Base-by-base conservation (phyloP, 352 stramenopile species). In the Phytophthora litchii region DNA sequence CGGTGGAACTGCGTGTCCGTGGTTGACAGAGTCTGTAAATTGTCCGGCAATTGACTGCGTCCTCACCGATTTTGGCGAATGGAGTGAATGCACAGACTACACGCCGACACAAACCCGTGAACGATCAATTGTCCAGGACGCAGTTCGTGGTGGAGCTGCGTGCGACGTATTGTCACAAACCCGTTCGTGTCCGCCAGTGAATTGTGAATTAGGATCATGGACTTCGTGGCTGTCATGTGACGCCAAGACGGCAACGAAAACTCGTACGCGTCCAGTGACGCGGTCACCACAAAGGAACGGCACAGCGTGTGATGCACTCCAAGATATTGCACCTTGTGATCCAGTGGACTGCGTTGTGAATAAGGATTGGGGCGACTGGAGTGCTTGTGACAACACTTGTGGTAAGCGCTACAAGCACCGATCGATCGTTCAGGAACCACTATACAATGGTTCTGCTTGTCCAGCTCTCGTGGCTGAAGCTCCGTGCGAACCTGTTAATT, bases 41-140 rank as follows among this genome's bases (percentile, higher is more conserved):
- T 92, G 82, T 43, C 80, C 80, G 3, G 36, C 76, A 0, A 66
- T 89, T 4, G 49, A 83, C 45, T 92, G 83, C 40, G 16, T 59
- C 0, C 41, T 75, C 9, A 68, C 52, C 0, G 54, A 48, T 8
- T 91, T 79, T 79, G 47, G 17, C 1, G 50, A 74, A 3, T 91
- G 78, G 78, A 79, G 45, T 1, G 52, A 60, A 1, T 91, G 79
- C 47, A 78, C 68, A 0, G 57, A 67, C 12, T 62, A 70, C 40
- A 89, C 79, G 0, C 57, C 60, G 0, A 80, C 56, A 1, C 72
- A 83, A 65, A 73, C 72, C 0, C 79, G 76, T 0, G 64, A 66
- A 34, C 77, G 79, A 6, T 62, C 55, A 0, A 40, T 91, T 3
- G 3, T 63, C 0, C 76, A 85, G 19, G 23, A 71, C 2, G 25